Evolutionary conservation across 2,329 filamentous ascomycete genomes (phyloP), one percentile per base, ranked within the genome.

Genomic region (Pseudofabraea citricarpa): DNA sequence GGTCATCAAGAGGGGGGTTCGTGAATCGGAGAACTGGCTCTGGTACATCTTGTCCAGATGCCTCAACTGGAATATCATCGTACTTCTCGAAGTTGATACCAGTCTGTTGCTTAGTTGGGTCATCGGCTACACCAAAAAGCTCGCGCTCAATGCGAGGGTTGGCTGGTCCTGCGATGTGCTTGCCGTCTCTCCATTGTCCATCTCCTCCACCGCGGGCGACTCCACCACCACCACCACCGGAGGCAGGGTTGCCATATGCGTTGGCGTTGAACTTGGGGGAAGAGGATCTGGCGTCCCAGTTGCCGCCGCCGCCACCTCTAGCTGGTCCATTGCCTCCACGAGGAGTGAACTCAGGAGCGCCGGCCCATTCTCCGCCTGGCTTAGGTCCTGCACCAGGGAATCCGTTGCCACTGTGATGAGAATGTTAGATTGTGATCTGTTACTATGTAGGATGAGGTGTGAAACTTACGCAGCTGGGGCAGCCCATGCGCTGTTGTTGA

Each of bases 11-110:
- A 60, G 93, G 93, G 55, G 93, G 93, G 70, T 93, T 95, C 64
- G 81, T 89, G 79, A 98, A 98, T 49, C 82, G 77, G 54, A 83
- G 83, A 55, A 96, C 88, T 31, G 91, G 86, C 63, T 97, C 93
- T 36, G 93, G 93, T 41, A 97, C 90, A 62, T 95, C 82, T 42
- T 89, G 84, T 48, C 93, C 93, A 48, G 91, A 96, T 52, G 93
- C 93, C 72, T 97, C 93, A 53, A 98, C 93, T 43, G 93, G 93
- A 55, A 98, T 98, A 68, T 98, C 93, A 64, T 98, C 93, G 71
- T 98, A 98, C 77, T 98, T 98, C 74, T 95, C 85, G 66, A 98
- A 98, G 80, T 98, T 98, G 85, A 98, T 97, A 70, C 93, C 93
- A 24, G 90, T 96, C 62, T 94, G 87, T 68, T 95, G 87, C 78